Evolutionary conservation across 192 early-diverging fungal species (phyloP).

Genomic region (Backusella tarrabulga): DNA sequence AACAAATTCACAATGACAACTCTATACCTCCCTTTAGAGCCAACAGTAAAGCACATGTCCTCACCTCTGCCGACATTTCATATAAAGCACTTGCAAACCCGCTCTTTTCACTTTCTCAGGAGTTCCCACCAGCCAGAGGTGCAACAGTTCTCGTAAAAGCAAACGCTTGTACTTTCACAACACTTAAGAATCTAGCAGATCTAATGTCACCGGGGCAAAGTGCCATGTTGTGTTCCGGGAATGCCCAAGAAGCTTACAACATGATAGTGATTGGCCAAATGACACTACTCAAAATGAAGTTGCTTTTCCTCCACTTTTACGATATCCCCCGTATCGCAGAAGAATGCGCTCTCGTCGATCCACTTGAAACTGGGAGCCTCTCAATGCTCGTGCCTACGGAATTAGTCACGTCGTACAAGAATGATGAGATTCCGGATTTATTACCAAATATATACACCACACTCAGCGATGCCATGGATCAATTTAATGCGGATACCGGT

Average conservation of each 20-base stretch:
- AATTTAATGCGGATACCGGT: conserved; percentile 52
- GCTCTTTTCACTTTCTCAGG: neutral
- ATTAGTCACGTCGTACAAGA: neutral
- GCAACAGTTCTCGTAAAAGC: neutral
- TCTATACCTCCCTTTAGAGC: neutral
- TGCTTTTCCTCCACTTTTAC: neutral
- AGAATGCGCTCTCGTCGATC: neutral
- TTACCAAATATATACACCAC: conserved; percentile 23
- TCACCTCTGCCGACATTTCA: neutral
- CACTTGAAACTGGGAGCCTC: neutral
- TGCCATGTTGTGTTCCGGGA: neutral
- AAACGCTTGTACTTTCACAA: neutral
- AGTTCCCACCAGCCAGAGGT: neutral
- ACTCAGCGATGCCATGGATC: conserved; percentile 48
- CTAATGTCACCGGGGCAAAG: neutral
- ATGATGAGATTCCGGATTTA: neutral
- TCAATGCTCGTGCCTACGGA: neutral
- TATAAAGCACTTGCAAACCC: neutral
- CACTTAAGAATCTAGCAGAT: neutral
- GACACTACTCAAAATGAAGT: neutral
- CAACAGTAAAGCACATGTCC: neutral
- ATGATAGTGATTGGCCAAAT: neutral
- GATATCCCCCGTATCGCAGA: neutral
- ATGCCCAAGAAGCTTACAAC: neutral
- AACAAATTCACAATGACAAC: neutral